Conservation (phyloP, 1,139 yeast genomes). For the Candida tetrigidarum region DNA sequence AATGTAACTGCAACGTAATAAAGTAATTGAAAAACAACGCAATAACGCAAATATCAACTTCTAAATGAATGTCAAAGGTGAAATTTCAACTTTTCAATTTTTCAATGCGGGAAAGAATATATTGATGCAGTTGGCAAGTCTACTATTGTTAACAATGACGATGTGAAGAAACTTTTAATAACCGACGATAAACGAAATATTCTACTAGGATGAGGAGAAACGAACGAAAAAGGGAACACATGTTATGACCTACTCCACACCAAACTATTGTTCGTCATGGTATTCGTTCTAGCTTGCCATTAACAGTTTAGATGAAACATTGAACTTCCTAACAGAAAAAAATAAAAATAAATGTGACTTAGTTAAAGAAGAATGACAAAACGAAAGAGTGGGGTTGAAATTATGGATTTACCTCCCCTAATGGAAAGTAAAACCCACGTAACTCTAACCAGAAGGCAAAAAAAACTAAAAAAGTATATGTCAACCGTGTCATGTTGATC, state of each 20-base stretch:
- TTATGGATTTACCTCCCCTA: neutral
- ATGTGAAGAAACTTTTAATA: neutral
- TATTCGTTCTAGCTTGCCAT: slow-evolving; percentile 4
- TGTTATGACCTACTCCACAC: too few species aligned
- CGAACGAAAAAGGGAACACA: neutral
- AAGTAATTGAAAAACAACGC: too few species aligned
- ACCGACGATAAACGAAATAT: too few species aligned
- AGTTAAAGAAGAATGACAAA: neutral
- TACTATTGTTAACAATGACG: neutral
- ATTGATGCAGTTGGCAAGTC: neutral
- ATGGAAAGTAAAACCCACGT: neutral
- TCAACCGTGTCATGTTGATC: too few species aligned
- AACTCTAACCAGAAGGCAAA: neutral
- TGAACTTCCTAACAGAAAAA: neutral
- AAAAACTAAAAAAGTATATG: neutral
- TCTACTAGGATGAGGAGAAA: too few species aligned
- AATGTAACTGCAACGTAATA: too few species aligned
- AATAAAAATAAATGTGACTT: neutral
- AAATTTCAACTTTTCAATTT: too few species aligned
- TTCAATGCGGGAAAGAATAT: too few species aligned
- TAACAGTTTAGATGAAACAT: neutral
- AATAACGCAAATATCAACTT: too few species aligned
- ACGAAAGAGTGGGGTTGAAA: neutral
- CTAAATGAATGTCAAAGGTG: too few species aligned
- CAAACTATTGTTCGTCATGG: too few species aligned